Evolutionary conservation across 106 monocot species (phyloP).

Genomic region (Dendrobium catenatum): DNA sequence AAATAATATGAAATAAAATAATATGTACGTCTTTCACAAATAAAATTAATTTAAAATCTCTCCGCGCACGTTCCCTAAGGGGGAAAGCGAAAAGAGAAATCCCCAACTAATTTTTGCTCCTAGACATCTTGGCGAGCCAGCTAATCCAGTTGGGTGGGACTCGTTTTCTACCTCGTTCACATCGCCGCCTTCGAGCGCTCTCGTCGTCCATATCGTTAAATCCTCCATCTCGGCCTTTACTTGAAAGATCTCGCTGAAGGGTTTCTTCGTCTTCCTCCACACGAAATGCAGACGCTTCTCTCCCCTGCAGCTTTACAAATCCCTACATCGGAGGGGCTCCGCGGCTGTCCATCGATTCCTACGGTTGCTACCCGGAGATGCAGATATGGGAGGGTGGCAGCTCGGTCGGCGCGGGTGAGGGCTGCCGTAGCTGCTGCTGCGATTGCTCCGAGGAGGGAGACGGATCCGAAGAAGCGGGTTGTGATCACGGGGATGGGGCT

Average conservation of each 20-base stretch:
- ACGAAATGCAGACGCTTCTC: background rate
- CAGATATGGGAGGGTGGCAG: background rate
- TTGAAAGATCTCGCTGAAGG: background rate
- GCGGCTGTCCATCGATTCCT: background rate
- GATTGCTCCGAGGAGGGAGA: constrained; percentile 65
- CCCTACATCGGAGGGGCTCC: background rate
- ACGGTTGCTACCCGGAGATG: background rate
- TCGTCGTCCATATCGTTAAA: background rate
- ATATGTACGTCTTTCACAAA: too few relatives aligned
- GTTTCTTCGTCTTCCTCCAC: background rate
- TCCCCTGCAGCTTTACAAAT: background rate
- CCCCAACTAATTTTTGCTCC: too few relatives aligned
- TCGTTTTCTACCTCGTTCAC: background rate
- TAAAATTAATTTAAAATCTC: too few relatives aligned
- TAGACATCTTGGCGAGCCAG: too few relatives aligned
- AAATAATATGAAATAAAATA: too few relatives aligned
- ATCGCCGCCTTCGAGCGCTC: background rate
- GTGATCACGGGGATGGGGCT: constrained; percentile 96
- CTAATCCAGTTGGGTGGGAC: too few relatives aligned
- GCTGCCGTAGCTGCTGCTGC: constrained; percentile 17
- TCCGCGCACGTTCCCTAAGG: too few relatives aligned
- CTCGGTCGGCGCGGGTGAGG: background rate
- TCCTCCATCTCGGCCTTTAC: background rate
- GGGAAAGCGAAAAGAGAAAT: too few relatives aligned
- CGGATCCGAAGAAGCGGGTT: constrained; percentile 89